Percentiles rank a stretch among this genome's conserved stretches.
Conservation (phyloP, 164 flowering plant species). For the Litsea cubeba region DNA sequence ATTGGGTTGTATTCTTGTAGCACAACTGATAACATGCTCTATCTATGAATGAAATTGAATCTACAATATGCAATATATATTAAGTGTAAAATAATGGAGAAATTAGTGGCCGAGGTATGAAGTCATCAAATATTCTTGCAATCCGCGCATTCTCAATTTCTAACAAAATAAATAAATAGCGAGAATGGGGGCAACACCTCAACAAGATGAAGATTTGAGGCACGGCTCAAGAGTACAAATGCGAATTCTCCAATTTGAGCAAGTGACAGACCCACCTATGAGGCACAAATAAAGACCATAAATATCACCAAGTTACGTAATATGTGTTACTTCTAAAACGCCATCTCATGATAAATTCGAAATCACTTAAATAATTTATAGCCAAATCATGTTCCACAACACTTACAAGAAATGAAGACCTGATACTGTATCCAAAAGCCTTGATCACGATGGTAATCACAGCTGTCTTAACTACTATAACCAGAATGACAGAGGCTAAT, state of each 20-base stretch:
- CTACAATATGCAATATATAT: no score
- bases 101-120: not conserved
- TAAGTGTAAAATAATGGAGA: not conserved
- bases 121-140: not conserved
- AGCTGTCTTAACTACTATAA: slow-evolving; percentile 71
- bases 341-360: not conserved
- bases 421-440: slow-evolving; percentile 68
- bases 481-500: slow-evolving; percentile 89
- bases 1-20: not conserved
- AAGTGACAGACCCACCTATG: slow-evolving; percentile 78
- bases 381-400: not conserved
- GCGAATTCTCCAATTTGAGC: slow-evolving; percentile 99
- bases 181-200: slow-evolving; percentile 47
- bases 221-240: slow-evolving; percentile 94
- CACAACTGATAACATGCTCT: no score
- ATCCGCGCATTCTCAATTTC: not conserved
- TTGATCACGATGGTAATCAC: slow-evolving; percentile 55
- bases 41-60: no score
- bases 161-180: not conserved
- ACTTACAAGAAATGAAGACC: slow-evolving; percentile 68
- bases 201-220: slow-evolving; percentile 90
- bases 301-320: not conserved
- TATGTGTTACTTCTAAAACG: not conserved
- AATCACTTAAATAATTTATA: not conserved
- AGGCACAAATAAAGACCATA: slow-evolving; percentile 11